Conservation (phyloP, 345 rosid genomes). For the Pugionium cornutum region DNA sequence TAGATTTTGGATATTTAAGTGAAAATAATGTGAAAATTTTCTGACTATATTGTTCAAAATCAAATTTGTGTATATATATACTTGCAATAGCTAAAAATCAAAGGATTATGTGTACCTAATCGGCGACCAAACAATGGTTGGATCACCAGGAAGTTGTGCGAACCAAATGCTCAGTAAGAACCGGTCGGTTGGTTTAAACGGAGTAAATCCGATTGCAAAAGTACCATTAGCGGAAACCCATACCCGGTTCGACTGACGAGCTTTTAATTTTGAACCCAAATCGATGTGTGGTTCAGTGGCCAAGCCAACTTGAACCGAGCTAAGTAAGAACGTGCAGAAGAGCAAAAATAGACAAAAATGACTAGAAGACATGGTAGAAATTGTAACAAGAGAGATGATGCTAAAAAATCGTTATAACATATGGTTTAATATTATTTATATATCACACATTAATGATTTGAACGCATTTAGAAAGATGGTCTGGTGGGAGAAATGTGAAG, state of each 20-base stretch:
- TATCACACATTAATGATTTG: conserved; percentile 20
- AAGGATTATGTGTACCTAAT: conserved; percentile 51
- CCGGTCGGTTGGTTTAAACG: conserved; percentile 33
- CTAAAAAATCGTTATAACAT: conserved; percentile 24
- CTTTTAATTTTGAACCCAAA: conserved; percentile 64
- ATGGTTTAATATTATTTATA: conserved; percentile 32
- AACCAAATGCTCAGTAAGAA: conserved; percentile 74
- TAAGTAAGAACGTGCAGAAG: conserved; percentile 24
- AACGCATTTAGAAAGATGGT: conserved; percentile 23
- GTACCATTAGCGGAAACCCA: conserved; percentile 80
- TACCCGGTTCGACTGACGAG: conserved; percentile 40
- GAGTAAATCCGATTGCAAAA: conserved; percentile 76
- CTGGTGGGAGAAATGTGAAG: conserved; percentile 19
- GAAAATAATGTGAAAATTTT: conserved; percentile 19
- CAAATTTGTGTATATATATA: not conserved
- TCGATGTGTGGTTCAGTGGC: conserved; percentile 46
- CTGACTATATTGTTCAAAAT: not conserved
- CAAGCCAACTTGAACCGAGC: conserved; percentile 38
- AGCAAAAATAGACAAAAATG: conserved; percentile 26
- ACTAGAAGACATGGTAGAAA: not conserved
- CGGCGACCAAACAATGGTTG: conserved; percentile 77
- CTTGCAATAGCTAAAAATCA: not conserved
- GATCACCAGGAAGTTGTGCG: conserved; percentile 73
- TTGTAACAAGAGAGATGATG: conserved; percentile 30
- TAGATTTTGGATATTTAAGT: conserved; percentile 47